phyloP scores from a whole-genome alignment of 2,329 filamentous ascomycete genomes.

The Trichoderma guizhouense region DNA sequence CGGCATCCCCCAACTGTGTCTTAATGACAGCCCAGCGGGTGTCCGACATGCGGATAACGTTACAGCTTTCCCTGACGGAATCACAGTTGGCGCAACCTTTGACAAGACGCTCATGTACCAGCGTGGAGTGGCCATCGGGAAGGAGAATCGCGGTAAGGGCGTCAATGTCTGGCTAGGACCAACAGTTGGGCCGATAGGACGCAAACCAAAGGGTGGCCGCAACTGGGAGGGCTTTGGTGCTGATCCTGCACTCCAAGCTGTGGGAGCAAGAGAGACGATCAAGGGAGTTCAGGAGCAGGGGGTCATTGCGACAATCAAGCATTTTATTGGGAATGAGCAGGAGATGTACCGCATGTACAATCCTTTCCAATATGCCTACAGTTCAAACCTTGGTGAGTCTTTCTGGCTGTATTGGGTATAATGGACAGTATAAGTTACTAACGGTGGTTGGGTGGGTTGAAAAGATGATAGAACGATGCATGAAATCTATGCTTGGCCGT shows the following conservation, averaged over 20 bases:
- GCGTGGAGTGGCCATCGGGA: slow-evolving; percentile 64
- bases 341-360: slow-evolving; percentile 64
- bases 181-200: slow-evolving; percentile 65
- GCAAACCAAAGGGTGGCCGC: slow-evolving; percentile 68
- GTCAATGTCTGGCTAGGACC: slow-evolving; percentile 70
- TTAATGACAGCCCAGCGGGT: slow-evolving; percentile 70
- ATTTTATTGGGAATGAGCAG: slow-evolving; percentile 55
- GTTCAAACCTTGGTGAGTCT: slow-evolving; percentile 69
- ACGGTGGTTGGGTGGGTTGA: neutral
- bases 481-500: slow-evolving; percentile 84
- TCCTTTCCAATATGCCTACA: slow-evolving; percentile 51
- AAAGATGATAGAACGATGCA: slow-evolving; percentile 64
- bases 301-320: slow-evolving; percentile 56
- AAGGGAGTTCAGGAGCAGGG: slow-evolving; percentile 62
- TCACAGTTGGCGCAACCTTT: slow-evolving; percentile 71
- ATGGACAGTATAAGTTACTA: neutral
- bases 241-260: slow-evolving; percentile 70
- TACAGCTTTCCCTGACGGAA: slow-evolving; percentile 76
- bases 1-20: slow-evolving; percentile 68
- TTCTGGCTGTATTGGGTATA: neutral
- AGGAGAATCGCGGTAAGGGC: slow-evolving; percentile 71
- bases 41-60: slow-evolving; percentile 70
- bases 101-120: slow-evolving; percentile 69
- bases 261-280: slow-evolving; percentile 76
- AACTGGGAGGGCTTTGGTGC: slow-evolving; percentile 74